These are phyloP conservation scores for Annulohypoxylon nitens DNA, from an alignment of 495 filamentous ascomycete species.

Conservation along the genomic window DNA sequence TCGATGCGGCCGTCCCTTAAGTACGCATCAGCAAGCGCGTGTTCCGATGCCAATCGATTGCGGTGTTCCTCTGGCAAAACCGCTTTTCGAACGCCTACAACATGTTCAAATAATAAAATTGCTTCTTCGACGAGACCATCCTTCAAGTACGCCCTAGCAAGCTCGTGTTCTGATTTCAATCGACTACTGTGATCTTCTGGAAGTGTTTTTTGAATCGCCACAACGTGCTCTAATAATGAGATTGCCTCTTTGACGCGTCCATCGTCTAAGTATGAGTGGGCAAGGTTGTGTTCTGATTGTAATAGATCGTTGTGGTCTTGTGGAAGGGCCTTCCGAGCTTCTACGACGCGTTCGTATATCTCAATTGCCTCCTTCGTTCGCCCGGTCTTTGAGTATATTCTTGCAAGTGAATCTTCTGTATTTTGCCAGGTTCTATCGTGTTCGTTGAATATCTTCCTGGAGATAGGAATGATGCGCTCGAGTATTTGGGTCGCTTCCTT, in stretches of 20 bases:
- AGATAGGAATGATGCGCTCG: neutral
- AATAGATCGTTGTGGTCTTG: neutral
- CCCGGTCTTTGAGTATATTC: neutral
- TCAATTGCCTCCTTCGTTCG: neutral
- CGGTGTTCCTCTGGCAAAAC: neutral
- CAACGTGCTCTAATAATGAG: constrained; percentile 39
- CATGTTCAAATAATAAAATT: neutral
- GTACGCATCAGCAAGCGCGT: neutral
- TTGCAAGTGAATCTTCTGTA: neutral
- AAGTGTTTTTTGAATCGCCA: constrained; percentile 6
- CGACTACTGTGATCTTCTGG: constrained; percentile 34
- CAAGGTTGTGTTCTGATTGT: neutral
- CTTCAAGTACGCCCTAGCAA: constrained; percentile 43
- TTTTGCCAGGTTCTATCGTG: neutral
- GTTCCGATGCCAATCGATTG: neutral
- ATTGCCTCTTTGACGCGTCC: constrained; percentile 9
- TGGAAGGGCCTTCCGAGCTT: neutral
- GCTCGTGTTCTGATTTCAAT: neutral
- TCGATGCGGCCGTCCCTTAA: neutral
- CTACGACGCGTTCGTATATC: neutral
- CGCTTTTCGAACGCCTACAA: constrained; percentile 41
- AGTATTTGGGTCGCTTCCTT: neutral
- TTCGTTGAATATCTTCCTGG: neutral
- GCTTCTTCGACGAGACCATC: constrained; percentile 41
- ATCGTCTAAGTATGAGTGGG: neutral